phyloP scores from a whole-genome alignment of 495 filamentous ascomycete species.

The Penicillium maclennaniae region DNA sequence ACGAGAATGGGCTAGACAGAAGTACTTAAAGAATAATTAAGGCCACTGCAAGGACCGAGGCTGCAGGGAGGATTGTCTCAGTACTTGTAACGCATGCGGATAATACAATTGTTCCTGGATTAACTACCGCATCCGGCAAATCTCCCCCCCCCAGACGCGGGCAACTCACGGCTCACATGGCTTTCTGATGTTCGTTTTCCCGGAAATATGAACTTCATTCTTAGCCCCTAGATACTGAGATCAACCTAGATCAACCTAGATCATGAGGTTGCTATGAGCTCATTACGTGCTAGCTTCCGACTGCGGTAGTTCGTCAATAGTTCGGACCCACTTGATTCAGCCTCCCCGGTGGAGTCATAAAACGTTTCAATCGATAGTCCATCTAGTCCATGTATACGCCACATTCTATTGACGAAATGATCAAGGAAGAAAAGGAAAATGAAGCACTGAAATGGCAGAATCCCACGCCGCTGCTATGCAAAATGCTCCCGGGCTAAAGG shows the following conservation, averaged over 20 bases:
- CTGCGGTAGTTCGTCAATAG: slow-evolving; percentile 8
- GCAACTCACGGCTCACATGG: neutral
- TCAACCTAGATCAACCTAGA: neutral
- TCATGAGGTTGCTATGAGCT: neutral
- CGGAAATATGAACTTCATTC: neutral
- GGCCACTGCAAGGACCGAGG: slow-evolving; percentile 21
- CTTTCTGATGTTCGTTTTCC: neutral
- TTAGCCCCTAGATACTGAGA: neutral
- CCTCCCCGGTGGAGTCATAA: neutral
- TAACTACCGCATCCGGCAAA: slow-evolving; percentile 12
- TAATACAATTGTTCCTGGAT: slow-evolving; percentile 17
- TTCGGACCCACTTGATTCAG: slow-evolving; percentile 25
- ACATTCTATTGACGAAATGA: slow-evolving; percentile 3
- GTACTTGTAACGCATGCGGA: slow-evolving; percentile 16
- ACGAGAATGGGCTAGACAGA: neutral
- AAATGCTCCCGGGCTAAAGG: slow-evolving; percentile 15
- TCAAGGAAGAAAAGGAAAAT: slow-evolving; percentile 3
- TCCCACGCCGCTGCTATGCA: slow-evolving; percentile 32
- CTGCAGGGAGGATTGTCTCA: slow-evolving; percentile 22
- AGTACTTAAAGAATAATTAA: slow-evolving; percentile 5
- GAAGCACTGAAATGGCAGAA: slow-evolving; percentile 2
- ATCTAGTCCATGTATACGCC: slow-evolving; percentile 14
- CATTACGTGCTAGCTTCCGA: neutral
- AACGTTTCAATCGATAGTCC: slow-evolving; percentile 9
- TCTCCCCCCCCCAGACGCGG: neutral